Evolutionary conservation across 768 basidiomycete genomes (phyloP), one percentile per base, ranked within the genome.

Genomic region (Lenzites betulinus): DNA sequence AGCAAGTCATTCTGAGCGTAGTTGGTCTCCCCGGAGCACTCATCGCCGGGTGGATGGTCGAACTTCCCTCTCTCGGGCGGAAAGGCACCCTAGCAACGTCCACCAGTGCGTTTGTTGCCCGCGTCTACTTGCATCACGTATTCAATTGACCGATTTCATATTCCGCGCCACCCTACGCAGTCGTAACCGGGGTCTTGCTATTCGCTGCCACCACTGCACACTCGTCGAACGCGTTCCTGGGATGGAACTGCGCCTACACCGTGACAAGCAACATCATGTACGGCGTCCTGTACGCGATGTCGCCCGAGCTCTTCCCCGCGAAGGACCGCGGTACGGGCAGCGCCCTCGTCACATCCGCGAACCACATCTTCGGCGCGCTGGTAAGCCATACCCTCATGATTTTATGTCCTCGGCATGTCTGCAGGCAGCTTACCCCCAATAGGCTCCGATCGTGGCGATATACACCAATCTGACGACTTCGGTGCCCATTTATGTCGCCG

Each of bases 321-420:
- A 79, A 74, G 58, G 76, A 80, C 49, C 74, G 83, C 56, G 84
- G 84, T 12, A 85, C 84, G 1, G 84, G 84, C 23, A 83, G 81
- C 43, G 83, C 80, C 12, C 72, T 86, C 35, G 81, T 81, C 23
- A 75, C 83, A 2, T 74, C 76, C 15, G 78, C 81, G 15, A 84
- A 82, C 66, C 77, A 85, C 18, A 66, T 88, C 41, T 85, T 84
- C 56, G 86, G 86, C 23, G 77, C 88, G 64, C 83, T 85, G 77
- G 80, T 78, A 51, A 60, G 81, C 69, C 25, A 65, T 5, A 20
- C 41, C n/a, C 9, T 5, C n/a, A 44, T 44, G 41, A 42, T 13
- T 42, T 6, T 18, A 11, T 38, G 0, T 25, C 36, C 49, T 28
- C 30, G 3, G 22, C 18, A 22, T 9, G 22, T 23, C n/a, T 16